Percentiles rank a stretch among this genome's conserved stretches.
Conservation (phyloP, 148 eudicot genomes). For the Gaultheria prostrata region DNA sequence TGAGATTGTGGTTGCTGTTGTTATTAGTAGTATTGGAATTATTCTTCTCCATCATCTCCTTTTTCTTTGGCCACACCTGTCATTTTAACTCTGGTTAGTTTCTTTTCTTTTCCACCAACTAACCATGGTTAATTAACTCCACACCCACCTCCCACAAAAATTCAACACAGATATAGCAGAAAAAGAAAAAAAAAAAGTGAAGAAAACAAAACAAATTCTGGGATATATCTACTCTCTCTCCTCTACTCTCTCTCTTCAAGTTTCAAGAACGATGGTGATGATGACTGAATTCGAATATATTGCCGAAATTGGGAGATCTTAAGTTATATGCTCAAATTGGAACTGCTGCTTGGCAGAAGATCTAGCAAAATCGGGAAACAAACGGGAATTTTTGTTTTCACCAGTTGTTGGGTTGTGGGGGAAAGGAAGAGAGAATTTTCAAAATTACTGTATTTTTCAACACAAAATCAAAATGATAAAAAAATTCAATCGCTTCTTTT, state of each 20-base stretch:
- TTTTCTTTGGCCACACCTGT: constrained; percentile 22
- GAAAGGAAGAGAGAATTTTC: not conserved
- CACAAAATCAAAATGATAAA: not conserved
- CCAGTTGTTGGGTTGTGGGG: not conserved
- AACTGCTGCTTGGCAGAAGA: not conserved
- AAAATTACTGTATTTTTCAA: not conserved
- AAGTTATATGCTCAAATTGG: not conserved
- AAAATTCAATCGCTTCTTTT: not conserved
- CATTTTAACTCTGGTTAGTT: constrained; percentile 21
- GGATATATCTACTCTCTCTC: not conserved
- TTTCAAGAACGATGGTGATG: not conserved
- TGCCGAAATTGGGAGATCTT: not conserved
- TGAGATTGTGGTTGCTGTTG: constrained; percentile 10
- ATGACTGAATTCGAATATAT: not conserved
- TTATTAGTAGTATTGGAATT: constrained; percentile 3
- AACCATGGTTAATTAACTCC: constrained; percentile 16
- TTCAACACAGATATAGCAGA: not conserved
- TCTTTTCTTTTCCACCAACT: not conserved
- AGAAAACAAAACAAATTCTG: not conserved
- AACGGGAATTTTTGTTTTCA: not conserved
- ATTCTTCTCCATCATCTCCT: constrained; percentile 30
- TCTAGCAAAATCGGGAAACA: not conserved
- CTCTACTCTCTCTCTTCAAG: constrained; percentile 11
- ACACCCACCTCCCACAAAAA: not conserved
- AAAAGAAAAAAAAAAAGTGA: not conserved